Conservation (phyloP, 768 basidiomycete species). For the Pholiota molesta region DNA sequence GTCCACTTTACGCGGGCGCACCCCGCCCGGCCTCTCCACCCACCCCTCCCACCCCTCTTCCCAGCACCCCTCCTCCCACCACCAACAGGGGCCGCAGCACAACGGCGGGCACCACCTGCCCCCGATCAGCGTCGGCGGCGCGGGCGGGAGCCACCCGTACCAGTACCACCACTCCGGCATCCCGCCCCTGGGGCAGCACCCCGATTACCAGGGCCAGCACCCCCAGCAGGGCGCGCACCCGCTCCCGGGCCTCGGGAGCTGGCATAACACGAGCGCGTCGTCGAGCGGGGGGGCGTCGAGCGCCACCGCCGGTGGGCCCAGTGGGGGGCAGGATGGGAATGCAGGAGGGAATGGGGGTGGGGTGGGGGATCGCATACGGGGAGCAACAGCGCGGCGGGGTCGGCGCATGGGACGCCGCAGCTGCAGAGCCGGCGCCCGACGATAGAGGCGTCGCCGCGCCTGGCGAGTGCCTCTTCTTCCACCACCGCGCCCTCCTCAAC, state of each 20-base stretch:
- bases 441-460: background rate
- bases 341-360: background rate
- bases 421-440: background rate
- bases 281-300: background rate
- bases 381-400: slow-evolving; percentile 1
- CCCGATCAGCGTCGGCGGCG: slow-evolving; percentile 43
- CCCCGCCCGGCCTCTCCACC: slow-evolving; percentile 38
- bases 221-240: background rate
- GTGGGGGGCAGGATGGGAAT: background rate
- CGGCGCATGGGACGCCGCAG: slow-evolving; percentile 6
- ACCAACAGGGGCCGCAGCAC: no score
- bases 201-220: background rate
- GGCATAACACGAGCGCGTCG: slow-evolving; percentile 4
- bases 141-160: slow-evolving; percentile 29
- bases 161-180: slow-evolving; percentile 19
- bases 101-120: slow-evolving; percentile 38
- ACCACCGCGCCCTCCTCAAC: no score
- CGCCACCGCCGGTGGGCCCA: background rate
- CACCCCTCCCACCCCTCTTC: slow-evolving; percentile 5
- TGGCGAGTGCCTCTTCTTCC: no score
- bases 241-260: slow-evolving; percentile 6
- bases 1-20: slow-evolving; percentile 51
- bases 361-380: background rate
- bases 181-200: background rate
- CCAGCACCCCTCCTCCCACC: no score